Percentiles rank a stretch among this genome's conserved stretches.
Conservation (phyloP, 2,329 filamentous ascomycete genomes). For the Ceratocystis harringtonii region DNA sequence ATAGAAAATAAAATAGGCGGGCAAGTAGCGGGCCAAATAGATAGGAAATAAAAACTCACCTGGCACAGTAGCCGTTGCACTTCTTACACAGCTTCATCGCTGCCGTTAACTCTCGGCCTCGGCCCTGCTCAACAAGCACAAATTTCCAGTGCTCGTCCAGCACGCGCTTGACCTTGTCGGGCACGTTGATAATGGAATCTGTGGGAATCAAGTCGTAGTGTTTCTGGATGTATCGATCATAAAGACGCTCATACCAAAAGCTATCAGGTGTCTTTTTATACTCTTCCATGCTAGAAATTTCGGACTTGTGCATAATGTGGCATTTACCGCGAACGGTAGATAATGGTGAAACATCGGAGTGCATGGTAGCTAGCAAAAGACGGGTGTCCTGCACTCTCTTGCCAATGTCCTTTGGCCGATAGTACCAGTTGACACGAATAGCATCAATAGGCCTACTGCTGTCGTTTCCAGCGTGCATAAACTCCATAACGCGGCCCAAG, state of each 20-base stretch:
- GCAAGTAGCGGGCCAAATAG: neutral
- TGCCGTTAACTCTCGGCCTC: slow-evolving; percentile 88
- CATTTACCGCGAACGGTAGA: slow-evolving; percentile 89
- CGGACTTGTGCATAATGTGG: slow-evolving; percentile 71
- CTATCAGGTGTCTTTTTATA: slow-evolving; percentile 73
- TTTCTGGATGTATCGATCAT: slow-evolving; percentile 95
- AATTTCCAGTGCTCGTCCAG: slow-evolving; percentile 94
- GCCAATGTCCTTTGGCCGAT: slow-evolving; percentile 87
- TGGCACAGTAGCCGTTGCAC: slow-evolving; percentile 81
- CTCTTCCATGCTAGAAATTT: slow-evolving; percentile 67
- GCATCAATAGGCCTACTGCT: slow-evolving; percentile 61
- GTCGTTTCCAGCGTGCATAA: slow-evolving; percentile 69
- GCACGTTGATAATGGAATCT: slow-evolving; percentile 85
- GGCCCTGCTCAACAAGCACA: slow-evolving; percentile 83
- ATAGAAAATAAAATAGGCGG: slow-evolving; percentile 3
- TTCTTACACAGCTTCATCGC: slow-evolving; percentile 93
- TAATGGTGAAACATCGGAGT: slow-evolving; percentile 88
- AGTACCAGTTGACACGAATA: slow-evolving; percentile 94
- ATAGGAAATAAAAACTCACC: slow-evolving; percentile 36
- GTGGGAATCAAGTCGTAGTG: slow-evolving; percentile 96
- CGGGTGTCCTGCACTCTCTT: slow-evolving; percentile 84
- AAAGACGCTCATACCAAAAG: slow-evolving; percentile 96
- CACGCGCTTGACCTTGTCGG: slow-evolving; percentile 85
- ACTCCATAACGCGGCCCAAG: slow-evolving; percentile 95
- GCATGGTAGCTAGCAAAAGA: slow-evolving; percentile 91